A percentile compares a stretch with the other conserved stretches of the same genome.
These are phyloP conservation scores for Orbilia ellipsospora DNA, from an alignment of 2,329 filamentous ascomycete species.

Conservation along the genomic window DNA sequence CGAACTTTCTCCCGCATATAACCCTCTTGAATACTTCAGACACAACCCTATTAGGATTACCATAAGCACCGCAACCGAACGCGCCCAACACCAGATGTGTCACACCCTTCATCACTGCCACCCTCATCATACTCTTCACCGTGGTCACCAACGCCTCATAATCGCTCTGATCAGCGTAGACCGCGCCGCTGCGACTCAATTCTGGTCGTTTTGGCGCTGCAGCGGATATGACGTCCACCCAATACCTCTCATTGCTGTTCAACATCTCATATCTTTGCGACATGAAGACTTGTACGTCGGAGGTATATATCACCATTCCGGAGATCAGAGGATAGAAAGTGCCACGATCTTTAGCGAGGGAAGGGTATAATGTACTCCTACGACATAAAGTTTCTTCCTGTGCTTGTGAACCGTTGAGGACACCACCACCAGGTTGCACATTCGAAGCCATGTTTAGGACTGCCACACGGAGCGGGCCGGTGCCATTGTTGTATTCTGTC, in stretches of 20 bases:
- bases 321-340: conserved; percentile 71
- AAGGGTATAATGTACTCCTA: conserved; percentile 71
- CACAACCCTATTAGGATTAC: conserved; percentile 71
- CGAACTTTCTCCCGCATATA: conserved; percentile 60
- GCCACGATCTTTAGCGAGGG: conserved; percentile 65
- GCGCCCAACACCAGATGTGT: conserved; percentile 70
- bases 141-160: conserved; percentile 67
- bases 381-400: conserved; percentile 73
- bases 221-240: conserved; percentile 70
- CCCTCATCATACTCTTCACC: conserved; percentile 70
- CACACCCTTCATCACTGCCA: conserved; percentile 65
- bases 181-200: conserved; percentile 61
- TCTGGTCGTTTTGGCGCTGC: conserved; percentile 72
- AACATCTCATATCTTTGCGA: conserved; percentile 62
- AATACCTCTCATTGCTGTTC: conserved; percentile 68
- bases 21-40: conserved; percentile 69
- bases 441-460: conserved; percentile 75
- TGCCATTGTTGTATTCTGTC: conserved; percentile 55
- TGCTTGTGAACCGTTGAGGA: conserved; percentile 70
- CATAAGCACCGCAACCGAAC: conserved; percentile 74
- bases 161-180: conserved; percentile 66
- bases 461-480: conserved; percentile 63
- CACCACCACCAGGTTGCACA: conserved; percentile 71
- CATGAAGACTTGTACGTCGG: conserved; percentile 71
- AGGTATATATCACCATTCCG: conserved; percentile 68